Evolutionary conservation across 129 eudicot genomes (phyloP).

Genomic region (Flaveria bidentis): DNA sequence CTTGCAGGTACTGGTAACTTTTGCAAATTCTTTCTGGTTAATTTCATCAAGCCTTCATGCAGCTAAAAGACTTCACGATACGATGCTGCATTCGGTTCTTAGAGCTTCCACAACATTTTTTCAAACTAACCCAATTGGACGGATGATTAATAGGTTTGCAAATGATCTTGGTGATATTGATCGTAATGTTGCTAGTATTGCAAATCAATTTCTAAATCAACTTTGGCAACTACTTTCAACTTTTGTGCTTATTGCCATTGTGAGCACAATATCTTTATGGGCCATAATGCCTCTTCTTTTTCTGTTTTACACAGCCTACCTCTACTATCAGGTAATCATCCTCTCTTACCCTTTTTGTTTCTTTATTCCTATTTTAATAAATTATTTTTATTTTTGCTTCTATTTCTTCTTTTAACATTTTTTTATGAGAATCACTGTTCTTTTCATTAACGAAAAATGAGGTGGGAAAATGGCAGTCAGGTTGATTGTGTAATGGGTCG

Average conservation of each 20-base stretch:
- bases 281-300: constrained; percentile 96
- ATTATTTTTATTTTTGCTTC: too few species aligned
- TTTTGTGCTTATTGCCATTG: constrained; percentile 83
- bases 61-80: constrained; percentile 76
- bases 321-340: constrained; percentile 79
- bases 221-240: constrained; percentile 85
- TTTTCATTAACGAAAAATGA: constrained; percentile 1
- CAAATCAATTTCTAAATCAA: constrained; percentile 67
- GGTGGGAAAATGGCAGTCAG: not conserved
- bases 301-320: constrained; percentile 89
- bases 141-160: constrained; percentile 91
- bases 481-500: not conserved
- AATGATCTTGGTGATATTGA: constrained; percentile 94
- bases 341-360: not conserved
- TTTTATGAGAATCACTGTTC: too few species aligned
- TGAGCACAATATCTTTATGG: constrained; percentile 95
- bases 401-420: too few species aligned
- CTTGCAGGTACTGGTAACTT: constrained; percentile 75
- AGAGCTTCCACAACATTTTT: constrained; percentile 94
- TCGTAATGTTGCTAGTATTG: constrained; percentile 73
- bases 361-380: too few species aligned
- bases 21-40: constrained; percentile 86
- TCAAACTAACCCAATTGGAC: constrained; percentile 86
- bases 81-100: constrained; percentile 73
- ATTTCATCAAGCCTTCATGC: constrained; percentile 89